Evolutionary conservation across 2,329 filamentous ascomycete species (phyloP).

Genomic region (Venturia pyrina): DNA sequence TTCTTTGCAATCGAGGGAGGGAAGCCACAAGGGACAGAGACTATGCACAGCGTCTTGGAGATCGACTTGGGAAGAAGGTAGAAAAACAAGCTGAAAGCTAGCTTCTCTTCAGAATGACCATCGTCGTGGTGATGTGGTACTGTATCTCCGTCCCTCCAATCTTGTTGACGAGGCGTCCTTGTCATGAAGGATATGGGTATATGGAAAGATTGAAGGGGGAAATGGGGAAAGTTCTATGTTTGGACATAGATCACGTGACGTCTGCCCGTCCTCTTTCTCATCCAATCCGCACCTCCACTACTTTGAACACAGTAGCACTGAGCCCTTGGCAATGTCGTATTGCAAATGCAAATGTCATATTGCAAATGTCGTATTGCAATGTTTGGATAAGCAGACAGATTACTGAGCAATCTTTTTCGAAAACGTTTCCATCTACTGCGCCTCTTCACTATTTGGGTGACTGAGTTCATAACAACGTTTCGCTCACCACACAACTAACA

Average conservation of each 20-base stretch:
- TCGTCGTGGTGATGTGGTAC: too few species aligned
- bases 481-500: background rate
- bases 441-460: background rate
- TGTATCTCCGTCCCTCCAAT: too few species aligned
- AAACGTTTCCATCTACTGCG: background rate
- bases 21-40: constrained; percentile 15
- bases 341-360: background rate
- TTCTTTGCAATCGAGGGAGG: constrained; percentile 47
- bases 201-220: too few species aligned
- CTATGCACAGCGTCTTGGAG: constrained; percentile 34
- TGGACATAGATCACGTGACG: too few species aligned
- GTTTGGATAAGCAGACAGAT: background rate
- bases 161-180: too few species aligned
- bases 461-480: background rate
- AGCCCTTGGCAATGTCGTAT: background rate
- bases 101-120: background rate
- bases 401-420: background rate
- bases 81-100: background rate
- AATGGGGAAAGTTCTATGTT: too few species aligned
- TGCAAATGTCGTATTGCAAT: background rate
- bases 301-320: too few species aligned
- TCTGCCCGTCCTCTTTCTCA: too few species aligned
- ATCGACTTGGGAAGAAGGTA: constrained; percentile 34
- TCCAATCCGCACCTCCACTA: too few species aligned
- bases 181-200: too few species aligned